Conservation (phyloP, 2,329 filamentous ascomycete species). For the Verticillium zaregamsianum region DNA sequence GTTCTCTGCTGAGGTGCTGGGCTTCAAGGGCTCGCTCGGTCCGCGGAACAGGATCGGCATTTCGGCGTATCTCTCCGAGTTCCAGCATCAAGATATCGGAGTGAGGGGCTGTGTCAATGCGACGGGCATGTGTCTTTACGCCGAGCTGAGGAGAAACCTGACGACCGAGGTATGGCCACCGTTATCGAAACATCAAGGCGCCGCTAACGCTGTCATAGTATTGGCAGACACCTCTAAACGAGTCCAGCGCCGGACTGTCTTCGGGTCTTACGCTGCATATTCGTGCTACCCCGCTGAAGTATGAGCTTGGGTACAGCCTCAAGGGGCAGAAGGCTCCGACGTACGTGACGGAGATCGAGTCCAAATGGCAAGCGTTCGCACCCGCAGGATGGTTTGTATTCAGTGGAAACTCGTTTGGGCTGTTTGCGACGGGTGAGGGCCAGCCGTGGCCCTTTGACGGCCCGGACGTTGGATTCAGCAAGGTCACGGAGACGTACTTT, state of each 20-base stretch:
- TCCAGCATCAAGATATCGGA: conserved; percentile 19
- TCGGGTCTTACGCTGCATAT: conserved; percentile 13
- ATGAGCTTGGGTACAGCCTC: conserved; percentile 17
- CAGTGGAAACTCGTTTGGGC: conserved; percentile 13
- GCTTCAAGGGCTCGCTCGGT: conserved; percentile 9
- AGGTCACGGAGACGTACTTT: conserved; percentile 14
- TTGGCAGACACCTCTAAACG: conserved; percentile 4
- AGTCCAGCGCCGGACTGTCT: background rate
- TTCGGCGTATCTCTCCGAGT: conserved; percentile 19
- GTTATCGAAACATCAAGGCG: background rate
- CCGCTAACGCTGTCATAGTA: background rate
- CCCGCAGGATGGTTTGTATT: conserved; percentile 12
- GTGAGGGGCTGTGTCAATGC: conserved; percentile 17
- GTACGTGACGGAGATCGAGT: conserved; percentile 8
- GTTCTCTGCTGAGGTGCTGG: conserved; percentile 16
- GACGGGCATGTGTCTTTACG: conserved; percentile 13
- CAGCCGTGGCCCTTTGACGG: conserved; percentile 15
- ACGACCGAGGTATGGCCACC: conserved; percentile 4
- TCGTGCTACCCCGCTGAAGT: conserved; percentile 13
- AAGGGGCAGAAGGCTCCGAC: background rate
- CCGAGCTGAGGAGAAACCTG: conserved; percentile 2
- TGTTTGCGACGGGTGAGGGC: conserved; percentile 17
- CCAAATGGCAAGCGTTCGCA: conserved; percentile 9
- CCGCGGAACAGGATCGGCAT: conserved; percentile 18
- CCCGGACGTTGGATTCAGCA: conserved; percentile 15